A percentile compares a stretch with the other conserved stretches of the same genome.
phyloP scores from a whole-genome alignment of 169 alveolate genomes.

The Eimeria acervulina region DNA sequence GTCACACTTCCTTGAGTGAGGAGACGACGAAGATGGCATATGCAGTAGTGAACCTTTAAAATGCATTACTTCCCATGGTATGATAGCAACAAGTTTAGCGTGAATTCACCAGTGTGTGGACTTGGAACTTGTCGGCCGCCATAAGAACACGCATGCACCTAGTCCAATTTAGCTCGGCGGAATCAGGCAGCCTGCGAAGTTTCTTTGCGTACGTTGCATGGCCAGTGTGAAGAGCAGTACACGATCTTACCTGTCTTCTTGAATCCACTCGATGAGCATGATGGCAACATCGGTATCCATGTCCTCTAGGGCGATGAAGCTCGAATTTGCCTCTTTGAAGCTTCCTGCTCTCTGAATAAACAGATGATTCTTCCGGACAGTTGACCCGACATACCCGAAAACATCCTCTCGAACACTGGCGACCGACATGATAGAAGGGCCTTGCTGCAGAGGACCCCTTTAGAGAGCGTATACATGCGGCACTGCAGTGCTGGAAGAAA shows the following conservation, averaged over 20 bases:
- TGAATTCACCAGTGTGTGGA: conserved; percentile 68
- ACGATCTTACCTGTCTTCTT: conserved; percentile 76
- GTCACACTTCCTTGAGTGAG: conserved; percentile 82
- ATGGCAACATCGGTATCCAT: conserved; percentile 79
- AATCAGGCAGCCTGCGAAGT: conserved; percentile 71
- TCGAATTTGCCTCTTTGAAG: conserved; percentile 80
- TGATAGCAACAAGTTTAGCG: neutral
- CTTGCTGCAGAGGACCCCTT: conserved; percentile 83
- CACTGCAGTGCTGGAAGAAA: conserved; percentile 4
- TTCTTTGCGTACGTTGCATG: neutral
- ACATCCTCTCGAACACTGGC: conserved; percentile 82
- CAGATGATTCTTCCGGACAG: neutral
- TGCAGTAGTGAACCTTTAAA: conserved; percentile 78
- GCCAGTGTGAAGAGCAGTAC: neutral
- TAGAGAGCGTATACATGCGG: conserved; percentile 4
- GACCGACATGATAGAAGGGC: conserved; percentile 84
- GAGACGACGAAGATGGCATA: conserved; percentile 81
- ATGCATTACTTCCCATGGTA: too few relatives aligned
- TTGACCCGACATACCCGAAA: conserved; percentile 33
- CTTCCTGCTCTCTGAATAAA: conserved; percentile 52
- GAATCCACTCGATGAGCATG: conserved; percentile 81
- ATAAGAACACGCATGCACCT: conserved; percentile 70
- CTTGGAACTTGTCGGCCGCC: conserved; percentile 82
- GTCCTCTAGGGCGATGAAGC: conserved; percentile 69
- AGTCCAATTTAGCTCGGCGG: conserved; percentile 79